phyloP scores from a whole-genome alignment of 2,329 filamentous ascomycete genomes.

The Phaeoacremonium minimum region DNA sequence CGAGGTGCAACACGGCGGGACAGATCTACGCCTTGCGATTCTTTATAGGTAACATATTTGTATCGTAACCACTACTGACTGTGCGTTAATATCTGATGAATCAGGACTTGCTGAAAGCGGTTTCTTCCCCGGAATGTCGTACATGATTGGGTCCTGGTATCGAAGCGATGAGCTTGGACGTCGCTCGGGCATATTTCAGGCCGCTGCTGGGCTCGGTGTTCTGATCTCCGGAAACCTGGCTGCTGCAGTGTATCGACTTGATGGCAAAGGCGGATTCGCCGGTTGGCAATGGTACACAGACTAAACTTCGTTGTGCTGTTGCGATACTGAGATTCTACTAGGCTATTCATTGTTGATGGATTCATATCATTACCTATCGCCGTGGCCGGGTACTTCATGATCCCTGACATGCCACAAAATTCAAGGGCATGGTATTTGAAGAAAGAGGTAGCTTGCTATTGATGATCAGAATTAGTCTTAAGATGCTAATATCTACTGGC shows the following conservation, averaged over 20 bases:
- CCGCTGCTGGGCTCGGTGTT: slow-evolving; percentile 45
- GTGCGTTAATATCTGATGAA: too few relatives aligned
- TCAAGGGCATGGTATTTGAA: slow-evolving; percentile 30
- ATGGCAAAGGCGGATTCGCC: slow-evolving; percentile 40
- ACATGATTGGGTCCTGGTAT: slow-evolving; percentile 41
- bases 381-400: slow-evolving; percentile 43
- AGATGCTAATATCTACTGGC: too few relatives aligned
- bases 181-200: slow-evolving; percentile 40
- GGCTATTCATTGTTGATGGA: slow-evolving; percentile 55
- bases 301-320: too few relatives aligned
- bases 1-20: slow-evolving; percentile 21
- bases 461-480: too few relatives aligned
- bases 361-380: slow-evolving; percentile 53
- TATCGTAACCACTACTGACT: too few relatives aligned
- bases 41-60: too few relatives aligned
- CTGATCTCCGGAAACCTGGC: slow-evolving; percentile 57
- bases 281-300: slow-evolving; percentile 55
- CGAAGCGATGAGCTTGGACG: slow-evolving; percentile 43
- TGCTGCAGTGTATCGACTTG: slow-evolving; percentile 48
- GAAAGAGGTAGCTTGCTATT: too few relatives aligned
- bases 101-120: slow-evolving; percentile 30
- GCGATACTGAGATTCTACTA: too few relatives aligned
- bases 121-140: slow-evolving; percentile 34
- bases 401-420: slow-evolving; percentile 34
- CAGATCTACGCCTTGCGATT: slow-evolving; percentile 37